A percentile compares a stretch with the other conserved stretches of the same genome.
Conservation (phyloP, 305 asterid genomes). For the Caryopteris hybrid region DNA sequence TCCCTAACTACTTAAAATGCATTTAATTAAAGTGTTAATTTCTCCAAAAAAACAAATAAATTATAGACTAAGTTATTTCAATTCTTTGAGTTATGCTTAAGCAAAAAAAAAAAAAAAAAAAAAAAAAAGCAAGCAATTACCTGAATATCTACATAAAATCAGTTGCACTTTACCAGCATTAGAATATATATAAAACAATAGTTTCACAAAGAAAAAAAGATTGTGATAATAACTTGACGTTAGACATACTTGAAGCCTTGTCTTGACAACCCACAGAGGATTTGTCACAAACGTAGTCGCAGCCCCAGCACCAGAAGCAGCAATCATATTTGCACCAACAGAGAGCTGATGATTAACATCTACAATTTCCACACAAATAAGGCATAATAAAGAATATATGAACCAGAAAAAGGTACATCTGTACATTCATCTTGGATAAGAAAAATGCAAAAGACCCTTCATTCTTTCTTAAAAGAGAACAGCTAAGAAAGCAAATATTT, state of each 20-base stretch:
- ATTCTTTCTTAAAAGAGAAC: neutral
- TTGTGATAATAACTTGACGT: neutral
- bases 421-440: neutral
- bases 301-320: constrained; percentile 99
- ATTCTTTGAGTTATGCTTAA: too few species aligned
- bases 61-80: neutral
- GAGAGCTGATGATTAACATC: constrained; percentile 80
- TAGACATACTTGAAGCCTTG: constrained; percentile 75
- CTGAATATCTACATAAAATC: neutral
- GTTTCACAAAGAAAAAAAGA: neutral
- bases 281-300: constrained; percentile 84
- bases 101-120: too few species aligned
- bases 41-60: neutral
- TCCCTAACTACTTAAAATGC: neutral
- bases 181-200: neutral
- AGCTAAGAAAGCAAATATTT: constrained; percentile 7
- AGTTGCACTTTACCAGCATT: constrained; percentile 1
- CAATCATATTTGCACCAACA: constrained; percentile 80
- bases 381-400: neutral
- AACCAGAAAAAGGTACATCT: neutral
- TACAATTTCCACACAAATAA: constrained; percentile 30
- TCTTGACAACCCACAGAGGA: constrained; percentile 99
- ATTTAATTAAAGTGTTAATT: neutral
- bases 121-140: too few species aligned
- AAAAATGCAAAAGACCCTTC: neutral